These are phyloP conservation scores for Dendrobium nobile DNA, from an alignment of 106 monocot species.

Conservation along the genomic window DNA sequence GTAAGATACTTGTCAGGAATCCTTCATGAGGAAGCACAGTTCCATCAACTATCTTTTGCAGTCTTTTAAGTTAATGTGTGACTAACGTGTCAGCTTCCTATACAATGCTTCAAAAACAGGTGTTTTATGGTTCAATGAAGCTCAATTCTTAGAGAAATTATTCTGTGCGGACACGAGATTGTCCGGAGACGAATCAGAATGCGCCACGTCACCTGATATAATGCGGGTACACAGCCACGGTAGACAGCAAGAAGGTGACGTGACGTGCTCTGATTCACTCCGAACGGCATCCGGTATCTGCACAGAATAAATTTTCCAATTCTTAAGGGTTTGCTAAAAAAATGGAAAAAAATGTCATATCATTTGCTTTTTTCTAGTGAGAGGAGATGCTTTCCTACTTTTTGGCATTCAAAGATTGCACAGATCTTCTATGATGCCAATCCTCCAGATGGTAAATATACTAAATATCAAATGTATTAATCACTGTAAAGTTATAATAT, in stretches of 20 bases:
- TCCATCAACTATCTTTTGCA: neutral
- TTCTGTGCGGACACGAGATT: no score
- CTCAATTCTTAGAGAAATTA: neutral
- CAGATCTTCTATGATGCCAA: constrained; percentile 16
- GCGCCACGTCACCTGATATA: no score
- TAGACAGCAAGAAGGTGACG: no score
- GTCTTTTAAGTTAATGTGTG: neutral
- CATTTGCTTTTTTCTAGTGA: constrained; percentile 7
- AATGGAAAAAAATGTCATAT: constrained; percentile 5
- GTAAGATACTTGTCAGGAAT: neutral
- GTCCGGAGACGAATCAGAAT: no score
- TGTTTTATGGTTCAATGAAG: constrained; percentile 9
- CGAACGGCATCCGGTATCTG: no score
- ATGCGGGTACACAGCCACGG: no score
- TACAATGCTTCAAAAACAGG: constrained; percentile 1
- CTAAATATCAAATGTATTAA: constrained; percentile 14
- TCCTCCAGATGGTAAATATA: neutral
- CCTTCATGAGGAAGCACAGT: neutral
- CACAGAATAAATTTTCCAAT: neutral
- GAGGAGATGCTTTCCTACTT: constrained; percentile 11
- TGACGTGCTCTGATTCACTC: no score
- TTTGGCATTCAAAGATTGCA: constrained; percentile 23
- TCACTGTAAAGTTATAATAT: constrained; percentile 10
- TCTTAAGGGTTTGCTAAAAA: neutral
- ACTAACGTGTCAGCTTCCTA: constrained; percentile 9